Evolutionary conservation across 768 basidiomycete genomes (phyloP).

Genomic region (Daedaleopsis nitida): DNA sequence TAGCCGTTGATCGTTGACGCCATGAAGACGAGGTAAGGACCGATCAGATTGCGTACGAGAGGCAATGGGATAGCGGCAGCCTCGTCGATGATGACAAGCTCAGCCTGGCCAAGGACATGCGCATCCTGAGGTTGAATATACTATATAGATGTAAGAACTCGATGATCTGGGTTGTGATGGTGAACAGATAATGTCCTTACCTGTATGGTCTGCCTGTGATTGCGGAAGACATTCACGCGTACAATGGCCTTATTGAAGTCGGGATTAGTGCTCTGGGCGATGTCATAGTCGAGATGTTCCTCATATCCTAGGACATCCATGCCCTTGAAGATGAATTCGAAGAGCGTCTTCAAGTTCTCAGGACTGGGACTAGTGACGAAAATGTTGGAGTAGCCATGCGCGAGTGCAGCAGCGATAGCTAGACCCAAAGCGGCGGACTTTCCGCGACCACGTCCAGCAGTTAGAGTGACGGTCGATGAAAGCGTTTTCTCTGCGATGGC

Average conservation of each 20-base stretch:
- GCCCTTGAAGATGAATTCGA: slow-evolving; percentile 97
- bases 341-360: slow-evolving; percentile 97
- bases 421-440: slow-evolving; percentile 97
- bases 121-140: slow-evolving; percentile 99
- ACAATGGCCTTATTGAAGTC: slow-evolving; percentile 96
- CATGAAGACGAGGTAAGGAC: slow-evolving; percentile 96
- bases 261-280: slow-evolving; percentile 91
- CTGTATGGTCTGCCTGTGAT: slow-evolving; percentile 96
- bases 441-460: slow-evolving; percentile 92
- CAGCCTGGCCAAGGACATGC: slow-evolving; percentile 96
- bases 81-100: slow-evolving; percentile 97
- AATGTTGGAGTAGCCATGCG: slow-evolving; percentile 94
- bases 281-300: slow-evolving; percentile 97
- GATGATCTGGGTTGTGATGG: background rate
- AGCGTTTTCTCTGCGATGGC: slow-evolving; percentile 92
- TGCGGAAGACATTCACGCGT: slow-evolving; percentile 89
- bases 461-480: slow-evolving; percentile 92
- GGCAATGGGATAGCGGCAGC: slow-evolving; percentile 98
- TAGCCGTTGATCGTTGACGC: slow-evolving; percentile 99
- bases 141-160: slow-evolving; percentile 39
- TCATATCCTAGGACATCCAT: slow-evolving; percentile 94
- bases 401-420: slow-evolving; percentile 89
- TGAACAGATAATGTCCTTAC: slow-evolving; percentile 41
- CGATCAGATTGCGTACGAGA: slow-evolving; percentile 92
- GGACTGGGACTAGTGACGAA: slow-evolving; percentile 98